These are phyloP conservation scores for Rhododendron williamsianum DNA, from an alignment of 148 eudicot genomes.

Conservation along the genomic window DNA sequence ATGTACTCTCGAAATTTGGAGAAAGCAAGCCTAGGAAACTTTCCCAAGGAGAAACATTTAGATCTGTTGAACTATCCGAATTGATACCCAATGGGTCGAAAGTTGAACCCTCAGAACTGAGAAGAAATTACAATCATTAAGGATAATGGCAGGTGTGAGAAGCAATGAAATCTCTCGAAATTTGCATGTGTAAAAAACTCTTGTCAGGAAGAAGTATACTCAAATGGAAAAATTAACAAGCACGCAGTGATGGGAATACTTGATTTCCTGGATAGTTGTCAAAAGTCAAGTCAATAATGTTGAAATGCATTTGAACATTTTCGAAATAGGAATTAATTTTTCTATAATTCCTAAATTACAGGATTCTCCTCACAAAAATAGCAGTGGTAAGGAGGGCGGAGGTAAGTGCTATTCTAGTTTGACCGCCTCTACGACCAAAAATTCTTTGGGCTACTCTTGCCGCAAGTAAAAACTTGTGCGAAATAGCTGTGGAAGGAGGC, in stretches of 20 bases:
- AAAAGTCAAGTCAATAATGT: neutral
- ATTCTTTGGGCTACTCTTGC: neutral
- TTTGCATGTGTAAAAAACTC: neutral
- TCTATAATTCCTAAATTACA: neutral
- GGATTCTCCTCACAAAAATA: neutral
- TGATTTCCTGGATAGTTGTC: neutral
- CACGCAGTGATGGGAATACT: neutral
- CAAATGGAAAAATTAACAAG: neutral
- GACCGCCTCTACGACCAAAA: neutral
- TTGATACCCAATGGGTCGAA: constrained; percentile 88
- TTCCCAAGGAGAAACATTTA: constrained; percentile 60
- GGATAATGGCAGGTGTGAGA: neutral
- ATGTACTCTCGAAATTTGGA: constrained; percentile 59
- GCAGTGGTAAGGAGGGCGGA: neutral
- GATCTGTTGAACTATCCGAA: constrained; percentile 40
- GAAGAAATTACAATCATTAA: constrained; percentile 6
- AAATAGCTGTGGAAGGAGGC: neutral
- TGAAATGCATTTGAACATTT: neutral
- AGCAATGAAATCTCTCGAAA: neutral
- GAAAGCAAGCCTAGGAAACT: constrained; percentile 42
- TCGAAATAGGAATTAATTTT: neutral
- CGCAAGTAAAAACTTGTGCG: neutral
- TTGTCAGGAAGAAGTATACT: neutral
- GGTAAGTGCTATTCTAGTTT: neutral
- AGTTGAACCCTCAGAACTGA: constrained; percentile 46